Conservation (phyloP, 139 green algal species). For the Mychonastes homosphaera region DNA sequence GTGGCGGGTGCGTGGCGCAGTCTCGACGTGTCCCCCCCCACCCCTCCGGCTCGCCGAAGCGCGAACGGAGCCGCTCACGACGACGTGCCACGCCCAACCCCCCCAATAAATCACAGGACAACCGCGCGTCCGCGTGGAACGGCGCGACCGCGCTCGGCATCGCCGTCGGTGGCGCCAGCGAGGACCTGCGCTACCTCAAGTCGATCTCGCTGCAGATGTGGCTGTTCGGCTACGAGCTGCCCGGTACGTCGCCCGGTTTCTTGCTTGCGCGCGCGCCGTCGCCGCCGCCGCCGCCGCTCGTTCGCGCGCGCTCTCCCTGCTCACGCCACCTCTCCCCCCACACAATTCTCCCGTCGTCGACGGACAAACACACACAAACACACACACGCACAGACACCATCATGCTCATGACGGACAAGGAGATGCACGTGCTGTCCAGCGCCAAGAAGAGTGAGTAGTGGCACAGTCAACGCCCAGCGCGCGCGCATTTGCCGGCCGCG, state of each 20-base stretch:
- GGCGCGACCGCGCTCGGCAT: constrained; percentile 26
- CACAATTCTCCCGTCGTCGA: background rate
- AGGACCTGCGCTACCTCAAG: constrained; percentile 85
- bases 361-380: no score
- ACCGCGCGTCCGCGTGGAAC: constrained; percentile 23
- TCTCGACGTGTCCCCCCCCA: background rate
- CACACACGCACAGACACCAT: constrained; percentile 93
- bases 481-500: no score
- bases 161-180: constrained; percentile 30
- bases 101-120: constrained; percentile 16
- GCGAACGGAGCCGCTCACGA: background rate
- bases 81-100: background rate
- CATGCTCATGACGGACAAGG: constrained; percentile 62
- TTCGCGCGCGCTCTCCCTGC: background rate
- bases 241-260: constrained; percentile 35
- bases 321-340: background rate
- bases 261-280: background rate
- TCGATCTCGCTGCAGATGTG: constrained; percentile 80
- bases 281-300: background rate
- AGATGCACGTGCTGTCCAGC: constrained; percentile 69
- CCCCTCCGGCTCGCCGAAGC: background rate
- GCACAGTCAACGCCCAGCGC: background rate
- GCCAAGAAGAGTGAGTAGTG: constrained; percentile 68
- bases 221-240: constrained; percentile 90
- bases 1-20: constrained; percentile 40